Base-by-base conservation (phyloP, 1,284 basidiomycete genomes). In the Boletus sp. region DNA sequence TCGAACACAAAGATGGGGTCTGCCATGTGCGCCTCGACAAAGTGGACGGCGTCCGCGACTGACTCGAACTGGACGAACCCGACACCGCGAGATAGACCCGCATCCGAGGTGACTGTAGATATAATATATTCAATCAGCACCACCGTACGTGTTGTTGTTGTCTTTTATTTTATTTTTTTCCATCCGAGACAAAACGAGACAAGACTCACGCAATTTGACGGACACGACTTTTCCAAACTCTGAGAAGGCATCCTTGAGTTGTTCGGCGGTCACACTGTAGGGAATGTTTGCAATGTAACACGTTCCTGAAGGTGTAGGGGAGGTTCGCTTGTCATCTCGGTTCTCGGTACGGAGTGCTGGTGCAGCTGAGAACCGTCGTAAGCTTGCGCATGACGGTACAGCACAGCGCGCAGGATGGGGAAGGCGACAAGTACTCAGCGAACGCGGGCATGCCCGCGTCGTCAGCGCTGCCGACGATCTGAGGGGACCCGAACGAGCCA, bases 231-330 rank as follows among this genome's bases (percentile, higher is more conserved):
- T 56, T 8, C 75, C 77, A 56, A 68, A 74, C 9, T 60, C 53
- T 8, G 54, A 51, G 47, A 77, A 71, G 7, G 64, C 54, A 0
- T 67, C 60, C 10, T 59, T 50, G 10, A 80, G 41, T 22, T 76
- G 69, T 8, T 60, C 62, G 32, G 72, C 68, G 0, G 69, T 67
- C 17, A 64, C 57, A 5, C 58, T 62, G 58, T 65, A 78, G 4
- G 78, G 72, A 17, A 80, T 27, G 48, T 77, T 77, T 2, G 71
- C 75, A 37, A 78, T 45, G 43, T 64, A 80, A 25, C 80, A 54
- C 1, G 65, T 68, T n/a, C 63, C 62, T 4, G 65, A 50, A 30
- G 62, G 62, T 14, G 38, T 2, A 36, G 1, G 29, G n/a, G 42
- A 10, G 12, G 40, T 9, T 25, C 35, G 46, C 33, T 1, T 7